These are phyloP conservation scores for Ceratocystis destructans DNA, from an alignment of 2,329 filamentous ascomycete species.

Conservation along the genomic window DNA sequence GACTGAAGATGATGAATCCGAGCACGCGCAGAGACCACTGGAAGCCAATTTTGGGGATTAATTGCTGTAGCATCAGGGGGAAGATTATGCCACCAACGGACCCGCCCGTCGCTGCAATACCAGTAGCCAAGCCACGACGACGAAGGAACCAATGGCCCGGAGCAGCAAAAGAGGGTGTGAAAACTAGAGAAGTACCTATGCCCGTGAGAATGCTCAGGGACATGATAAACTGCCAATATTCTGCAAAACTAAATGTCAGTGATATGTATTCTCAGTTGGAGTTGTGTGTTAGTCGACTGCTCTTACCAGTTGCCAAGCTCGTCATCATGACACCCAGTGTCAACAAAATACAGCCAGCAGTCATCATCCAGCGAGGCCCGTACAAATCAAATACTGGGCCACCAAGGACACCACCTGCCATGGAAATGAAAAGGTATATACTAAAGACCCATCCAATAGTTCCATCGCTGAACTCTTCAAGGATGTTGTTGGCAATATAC, in stretches of 20 bases:
- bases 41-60: constrained; percentile 37
- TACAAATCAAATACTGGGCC: constrained; percentile 69
- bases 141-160: constrained; percentile 66
- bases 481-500: constrained; percentile 59
- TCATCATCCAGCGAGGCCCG: constrained; percentile 55
- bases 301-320: constrained; percentile 47
- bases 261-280: background rate
- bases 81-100: constrained; percentile 56
- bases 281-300: background rate
- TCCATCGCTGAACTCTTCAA: constrained; percentile 51
- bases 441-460: constrained; percentile 79
- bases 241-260: constrained; percentile 22
- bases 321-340: constrained; percentile 51
- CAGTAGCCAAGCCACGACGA: constrained; percentile 64
- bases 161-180: constrained; percentile 60
- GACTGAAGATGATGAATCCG: constrained; percentile 36
- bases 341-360: constrained; percentile 47
- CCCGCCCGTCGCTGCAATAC: constrained; percentile 57
- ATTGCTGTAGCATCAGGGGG: constrained; percentile 33
- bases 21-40: constrained; percentile 37
- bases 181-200: constrained; percentile 58
- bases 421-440: constrained; percentile 65
- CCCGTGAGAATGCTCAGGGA: constrained; percentile 62
- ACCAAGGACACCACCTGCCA: constrained; percentile 69
- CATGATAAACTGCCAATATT: constrained; percentile 71